Base-by-base conservation (phyloP, 2,329 filamentous ascomycete genomes). In the Trichophyton verrucosum region DNA sequence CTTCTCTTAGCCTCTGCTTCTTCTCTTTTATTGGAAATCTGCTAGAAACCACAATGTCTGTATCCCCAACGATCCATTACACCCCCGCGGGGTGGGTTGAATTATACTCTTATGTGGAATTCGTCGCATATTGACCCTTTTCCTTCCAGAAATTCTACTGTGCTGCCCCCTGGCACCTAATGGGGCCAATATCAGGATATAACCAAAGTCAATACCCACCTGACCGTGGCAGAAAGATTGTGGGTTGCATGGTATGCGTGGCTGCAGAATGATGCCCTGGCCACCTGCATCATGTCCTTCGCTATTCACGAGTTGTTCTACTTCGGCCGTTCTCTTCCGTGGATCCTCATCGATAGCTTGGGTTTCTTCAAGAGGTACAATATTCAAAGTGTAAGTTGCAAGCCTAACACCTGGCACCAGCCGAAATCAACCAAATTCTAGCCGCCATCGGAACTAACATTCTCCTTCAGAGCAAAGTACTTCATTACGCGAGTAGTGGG, bases 221-320 rank as follows among this genome's bases (percentile, higher is more conserved):
- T 99, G 70, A 96, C 90, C 76, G 81, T 89, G 65, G 78, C 86
- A 70, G 94, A 99, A 81, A 86, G 86, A 71, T 80, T 96, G 66
- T 99, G 94, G 94, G 87, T 89, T 76, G 86, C 91, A 47, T 97
- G 91, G 92, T 99, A 99, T 75, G 83, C 92, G 15, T 99, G 86
- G 82, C 96, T 97, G 87, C 89, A 95, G 75, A 99, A 99, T 74
- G 94, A 99, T 77, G 86, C 88, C 60, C 85, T 99, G 64, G 94
- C 94, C 62, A 99, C 94, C 2, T 94, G 94, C 63, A 94, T 99
- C 78, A 87, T 97, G 88, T 96, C 91, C 69, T 99, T 99, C 75
- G 77, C 87, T 67, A 89, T 97, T 83, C 94, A 99, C 80, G 94
- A 99, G 76, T 60, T 85, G 47, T 82, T 99, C 70, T 99, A 99